Percentiles rank a stretch among this genome's conserved stretches.
phyloP scores from a whole-genome alignment of 345 rosid species.

The Toxicodendron radicans region DNA sequence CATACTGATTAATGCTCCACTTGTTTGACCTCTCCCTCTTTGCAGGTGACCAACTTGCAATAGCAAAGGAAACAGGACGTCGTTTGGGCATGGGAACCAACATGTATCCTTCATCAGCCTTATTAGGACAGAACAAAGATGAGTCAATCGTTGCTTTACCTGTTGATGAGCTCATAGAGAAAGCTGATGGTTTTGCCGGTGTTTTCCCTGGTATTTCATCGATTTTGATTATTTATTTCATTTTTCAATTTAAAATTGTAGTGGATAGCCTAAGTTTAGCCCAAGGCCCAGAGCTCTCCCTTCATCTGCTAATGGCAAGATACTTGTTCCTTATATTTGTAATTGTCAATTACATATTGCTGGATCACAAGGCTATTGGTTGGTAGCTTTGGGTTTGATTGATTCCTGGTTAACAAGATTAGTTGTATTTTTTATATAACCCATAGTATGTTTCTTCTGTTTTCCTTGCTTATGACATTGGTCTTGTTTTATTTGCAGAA shows the following conservation, averaged over 20 bases:
- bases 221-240: neutral
- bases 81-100: conserved; percentile 73
- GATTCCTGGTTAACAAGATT: neutral
- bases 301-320: neutral
- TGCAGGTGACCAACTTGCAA: conserved; percentile 68
- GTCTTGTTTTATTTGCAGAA: conserved; percentile 31
- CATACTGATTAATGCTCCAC: neutral
- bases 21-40: neutral
- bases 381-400: neutral
- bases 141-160: conserved; percentile 59
- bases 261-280: neutral
- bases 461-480: conserved; percentile 1
- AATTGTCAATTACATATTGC: neutral
- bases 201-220: neutral
- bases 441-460: neutral
- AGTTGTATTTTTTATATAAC: neutral
- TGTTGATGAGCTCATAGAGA: neutral
- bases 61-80: conserved; percentile 67
- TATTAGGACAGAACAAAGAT: conserved; percentile 64
- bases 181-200: too few species aligned
- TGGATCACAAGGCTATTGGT: neutral
- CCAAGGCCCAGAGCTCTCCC: neutral
- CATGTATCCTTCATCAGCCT: conserved; percentile 66
- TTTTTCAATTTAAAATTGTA: neutral
- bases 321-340: neutral